phyloP scores from a whole-genome alignment of 2,329 filamentous ascomycete genomes.

The Hirsutella minnesotensis region DNA sequence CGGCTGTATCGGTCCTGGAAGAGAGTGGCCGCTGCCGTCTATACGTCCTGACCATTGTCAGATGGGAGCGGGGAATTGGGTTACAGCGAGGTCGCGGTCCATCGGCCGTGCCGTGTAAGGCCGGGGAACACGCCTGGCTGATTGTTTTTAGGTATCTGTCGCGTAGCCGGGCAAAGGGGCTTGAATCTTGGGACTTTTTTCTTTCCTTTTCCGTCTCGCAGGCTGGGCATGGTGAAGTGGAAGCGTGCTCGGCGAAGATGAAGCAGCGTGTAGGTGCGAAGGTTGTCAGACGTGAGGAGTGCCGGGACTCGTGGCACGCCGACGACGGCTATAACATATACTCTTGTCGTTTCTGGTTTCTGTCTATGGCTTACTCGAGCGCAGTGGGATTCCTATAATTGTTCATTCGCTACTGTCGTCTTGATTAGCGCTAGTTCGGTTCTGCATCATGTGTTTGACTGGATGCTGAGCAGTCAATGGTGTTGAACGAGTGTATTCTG shows the following conservation, averaged over 20 bases:
- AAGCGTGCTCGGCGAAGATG: conserved; percentile 12
- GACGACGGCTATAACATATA: conserved; percentile 35
- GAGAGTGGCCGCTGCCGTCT: background rate
- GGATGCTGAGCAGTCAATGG: too few species aligned
- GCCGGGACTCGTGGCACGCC: conserved; percentile 23
- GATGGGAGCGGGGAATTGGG: background rate
- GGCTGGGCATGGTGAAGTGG: conserved; percentile 19
- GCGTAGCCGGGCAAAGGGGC: conserved; percentile 16
- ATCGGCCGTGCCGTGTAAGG: background rate
- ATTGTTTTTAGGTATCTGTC: conserved; percentile 22
- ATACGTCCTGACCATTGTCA: background rate
- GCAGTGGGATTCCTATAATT: background rate
- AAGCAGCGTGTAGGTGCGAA: conserved; percentile 10
- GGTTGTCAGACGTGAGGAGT: conserved; percentile 9
- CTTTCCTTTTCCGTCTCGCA: conserved; percentile 10
- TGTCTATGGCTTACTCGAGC: background rate
- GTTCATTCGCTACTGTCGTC: background rate
- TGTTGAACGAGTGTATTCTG: too few species aligned
- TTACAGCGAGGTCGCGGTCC: background rate
- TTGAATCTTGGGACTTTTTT: conserved; percentile 18
- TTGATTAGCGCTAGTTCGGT: background rate
- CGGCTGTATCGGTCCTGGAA: background rate
- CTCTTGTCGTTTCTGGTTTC: conserved; percentile 25
- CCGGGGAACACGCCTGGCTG: conserved; percentile 17
- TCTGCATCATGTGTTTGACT: too few species aligned